These are phyloP conservation scores for Fraxinus xanthoxyloides DNA, from an alignment of 305 asterid genomes.

Conservation along the genomic window DNA sequence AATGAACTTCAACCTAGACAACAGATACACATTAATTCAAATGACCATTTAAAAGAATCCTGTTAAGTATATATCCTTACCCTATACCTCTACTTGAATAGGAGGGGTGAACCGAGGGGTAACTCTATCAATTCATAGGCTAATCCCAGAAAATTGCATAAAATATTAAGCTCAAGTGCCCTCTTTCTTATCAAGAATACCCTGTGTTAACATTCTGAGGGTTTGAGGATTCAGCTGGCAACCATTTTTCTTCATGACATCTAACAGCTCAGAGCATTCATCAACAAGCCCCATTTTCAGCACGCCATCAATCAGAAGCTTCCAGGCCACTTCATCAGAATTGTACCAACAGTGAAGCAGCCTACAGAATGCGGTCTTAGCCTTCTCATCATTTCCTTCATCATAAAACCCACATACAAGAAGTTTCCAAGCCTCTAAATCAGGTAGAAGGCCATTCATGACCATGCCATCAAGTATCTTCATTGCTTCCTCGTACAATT, in stretches of 20 bases:
- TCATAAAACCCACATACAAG: constrained; percentile 68
- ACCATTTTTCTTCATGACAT: constrained; percentile 58
- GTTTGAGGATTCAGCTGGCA: constrained; percentile 56
- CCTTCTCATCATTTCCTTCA: constrained; percentile 49
- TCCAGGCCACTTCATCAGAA: constrained; percentile 78
- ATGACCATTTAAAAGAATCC: background rate
- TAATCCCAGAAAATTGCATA: background rate
- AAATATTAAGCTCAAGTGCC: constrained; percentile 2
- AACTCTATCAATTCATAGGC: constrained; percentile 1
- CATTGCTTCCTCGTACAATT: constrained; percentile 50
- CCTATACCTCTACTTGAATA: background rate
- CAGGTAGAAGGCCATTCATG: constrained; percentile 46
- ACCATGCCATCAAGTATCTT: constrained; percentile 51
- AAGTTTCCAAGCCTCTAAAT: constrained; percentile 50
- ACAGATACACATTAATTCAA: background rate
- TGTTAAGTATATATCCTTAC: background rate
- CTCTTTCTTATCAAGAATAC: constrained; percentile 36
- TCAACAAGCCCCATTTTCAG: constrained; percentile 53
- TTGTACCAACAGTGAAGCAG: constrained; percentile 65
- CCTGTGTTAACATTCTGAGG: constrained; percentile 53
- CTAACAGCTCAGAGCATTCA: constrained; percentile 52
- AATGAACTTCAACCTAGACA: background rate
- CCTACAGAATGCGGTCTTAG: constrained; percentile 43
- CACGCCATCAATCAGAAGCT: constrained; percentile 70
- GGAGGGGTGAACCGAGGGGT: background rate